A percentile compares a stretch with the other conserved stretches of the same genome.
Evolutionary conservation across 768 basidiomycete species (phyloP).

Genomic region (Paxillus ammoniavirescens): DNA sequence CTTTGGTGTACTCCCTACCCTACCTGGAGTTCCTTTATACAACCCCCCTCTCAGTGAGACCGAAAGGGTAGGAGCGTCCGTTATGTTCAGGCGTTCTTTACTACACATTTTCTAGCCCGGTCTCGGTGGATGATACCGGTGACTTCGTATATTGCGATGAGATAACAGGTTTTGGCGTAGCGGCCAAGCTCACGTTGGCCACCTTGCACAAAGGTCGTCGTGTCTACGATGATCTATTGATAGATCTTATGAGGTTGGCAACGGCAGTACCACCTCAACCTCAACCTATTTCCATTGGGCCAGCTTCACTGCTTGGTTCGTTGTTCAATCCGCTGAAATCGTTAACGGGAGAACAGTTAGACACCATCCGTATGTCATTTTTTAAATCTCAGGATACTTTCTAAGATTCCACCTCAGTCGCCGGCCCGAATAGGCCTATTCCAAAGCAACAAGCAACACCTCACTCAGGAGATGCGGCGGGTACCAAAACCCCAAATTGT

Average conservation of each 20-base stretch:
- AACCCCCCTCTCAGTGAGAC: conserved; percentile 29
- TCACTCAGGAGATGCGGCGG: background rate
- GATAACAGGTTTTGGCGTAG: conserved; percentile 33
- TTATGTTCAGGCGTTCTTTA: background rate
- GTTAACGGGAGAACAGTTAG: conserved; percentile 59
- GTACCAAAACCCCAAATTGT: conserved; percentile 3
- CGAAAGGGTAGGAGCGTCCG: conserved; percentile 1
- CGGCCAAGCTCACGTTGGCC: conserved; percentile 45
- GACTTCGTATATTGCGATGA: conserved; percentile 51
- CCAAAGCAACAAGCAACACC: conserved; percentile 30
- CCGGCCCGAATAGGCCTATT: conserved; percentile 61
- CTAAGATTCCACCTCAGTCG: conserved; percentile 42
- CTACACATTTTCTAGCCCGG: conserved; percentile 25
- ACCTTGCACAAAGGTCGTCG: conserved; percentile 61
- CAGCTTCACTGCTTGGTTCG: conserved; percentile 51
- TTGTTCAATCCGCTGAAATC: conserved; percentile 51
- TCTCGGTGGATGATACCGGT: conserved; percentile 48
- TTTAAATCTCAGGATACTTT: background rate
- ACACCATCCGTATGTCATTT: conserved; percentile 50
- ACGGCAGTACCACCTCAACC: conserved; percentile 53
- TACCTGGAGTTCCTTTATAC: conserved; percentile 56
- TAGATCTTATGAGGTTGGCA: conserved; percentile 46
- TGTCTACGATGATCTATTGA: conserved; percentile 46
- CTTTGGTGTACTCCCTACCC: conserved; percentile 61
- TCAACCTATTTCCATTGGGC: conserved; percentile 59